phyloP scores from a whole-genome alignment of 345 rosid species.

The Lagerstroemia speciosa region DNA sequence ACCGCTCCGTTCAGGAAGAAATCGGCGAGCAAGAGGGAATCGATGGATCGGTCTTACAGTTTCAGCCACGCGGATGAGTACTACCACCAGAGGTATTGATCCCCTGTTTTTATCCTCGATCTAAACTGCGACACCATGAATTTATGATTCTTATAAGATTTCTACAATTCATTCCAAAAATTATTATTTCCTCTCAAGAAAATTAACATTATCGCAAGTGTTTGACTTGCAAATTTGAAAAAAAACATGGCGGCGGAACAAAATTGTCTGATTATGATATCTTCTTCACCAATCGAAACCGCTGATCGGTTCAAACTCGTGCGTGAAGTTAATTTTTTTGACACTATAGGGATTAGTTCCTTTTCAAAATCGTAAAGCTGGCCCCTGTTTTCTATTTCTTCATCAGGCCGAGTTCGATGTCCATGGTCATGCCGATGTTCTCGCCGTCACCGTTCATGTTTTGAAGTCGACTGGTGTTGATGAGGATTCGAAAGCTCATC shows the following conservation, averaged over 20 bases:
- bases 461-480: slow-evolving; percentile 9
- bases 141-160: too few species aligned
- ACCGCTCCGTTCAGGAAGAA: slow-evolving; percentile 11
- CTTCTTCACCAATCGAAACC: too few species aligned
- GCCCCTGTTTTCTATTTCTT: background rate
- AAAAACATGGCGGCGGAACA: too few species aligned
- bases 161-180: too few species aligned
- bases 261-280: too few species aligned
- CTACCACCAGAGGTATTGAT: slow-evolving; percentile 12
- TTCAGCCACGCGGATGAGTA: slow-evolving; percentile 3
- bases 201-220: too few species aligned
- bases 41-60: slow-evolving; percentile 7
- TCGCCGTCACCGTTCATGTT: slow-evolving; percentile 28
- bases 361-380: background rate
- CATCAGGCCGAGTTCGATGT: slow-evolving; percentile 16
- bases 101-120: background rate
- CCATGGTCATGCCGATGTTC: slow-evolving; percentile 21
- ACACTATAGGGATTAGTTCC: too few species aligned
- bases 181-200: too few species aligned
- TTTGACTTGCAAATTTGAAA: too few species aligned
- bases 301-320: background rate
- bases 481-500: background rate
- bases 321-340: too few species aligned
- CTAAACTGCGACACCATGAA: too few species aligned
- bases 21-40: background rate